A percentile compares a stretch with the other conserved stretches of the same genome.
Conservation (phyloP, 345 rosid genomes). For the Rhodamnia rubescens region DNA sequence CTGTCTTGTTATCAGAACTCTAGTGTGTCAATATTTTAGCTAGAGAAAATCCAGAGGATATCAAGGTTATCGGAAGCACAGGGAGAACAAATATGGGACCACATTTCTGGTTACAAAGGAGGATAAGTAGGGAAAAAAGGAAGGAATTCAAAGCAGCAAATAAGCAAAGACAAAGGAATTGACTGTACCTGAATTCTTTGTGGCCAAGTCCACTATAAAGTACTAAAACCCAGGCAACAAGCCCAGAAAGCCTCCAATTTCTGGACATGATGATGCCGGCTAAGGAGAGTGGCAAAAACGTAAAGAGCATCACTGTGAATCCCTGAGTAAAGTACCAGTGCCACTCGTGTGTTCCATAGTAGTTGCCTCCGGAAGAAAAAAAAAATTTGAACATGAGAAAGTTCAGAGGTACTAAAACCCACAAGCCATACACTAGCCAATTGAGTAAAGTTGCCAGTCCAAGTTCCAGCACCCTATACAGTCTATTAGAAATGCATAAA, state of each 20-base stretch:
- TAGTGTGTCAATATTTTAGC: constrained; percentile 33
- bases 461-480: constrained; percentile 54
- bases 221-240: constrained; percentile 67
- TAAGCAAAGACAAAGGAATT: not conserved
- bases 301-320: constrained; percentile 77
- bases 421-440: constrained; percentile 66
- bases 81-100: constrained; percentile 82
- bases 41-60: constrained; percentile 73
- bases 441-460: constrained; percentile 58
- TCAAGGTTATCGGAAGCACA: constrained; percentile 83
- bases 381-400: constrained; percentile 90
- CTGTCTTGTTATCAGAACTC: constrained; percentile 13
- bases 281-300: constrained; percentile 58
- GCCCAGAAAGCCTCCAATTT: constrained; percentile 62
- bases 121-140: constrained; percentile 3
- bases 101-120: constrained; percentile 18
- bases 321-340: constrained; percentile 99
- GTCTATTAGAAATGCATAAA: not conserved
- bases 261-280: constrained; percentile 52
- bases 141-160: not conserved
- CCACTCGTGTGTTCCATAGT: constrained; percentile 95
- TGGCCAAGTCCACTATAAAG: constrained; percentile 77
- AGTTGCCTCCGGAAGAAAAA: constrained; percentile 92
- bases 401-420: constrained; percentile 84
- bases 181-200: constrained; percentile 76